Percentiles rank a stretch among this genome's conserved stretches.
Evolutionary conservation across 805 yeast species (phyloP).

Genomic region (Metschnikowia continentalis): DNA sequence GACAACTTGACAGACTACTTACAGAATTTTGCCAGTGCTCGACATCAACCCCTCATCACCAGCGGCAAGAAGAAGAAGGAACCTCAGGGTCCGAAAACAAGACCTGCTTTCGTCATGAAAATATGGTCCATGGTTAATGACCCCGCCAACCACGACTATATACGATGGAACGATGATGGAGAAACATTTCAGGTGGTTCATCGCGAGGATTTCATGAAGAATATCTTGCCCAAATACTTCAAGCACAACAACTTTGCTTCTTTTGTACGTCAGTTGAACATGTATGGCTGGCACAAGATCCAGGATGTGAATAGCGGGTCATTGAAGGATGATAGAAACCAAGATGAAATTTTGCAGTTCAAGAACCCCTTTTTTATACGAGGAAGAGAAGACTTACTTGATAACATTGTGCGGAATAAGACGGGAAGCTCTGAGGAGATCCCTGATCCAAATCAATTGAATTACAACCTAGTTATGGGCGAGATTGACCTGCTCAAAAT

Average conservation of each 20-base stretch:
- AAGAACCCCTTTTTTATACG: slow-evolving; percentile 73
- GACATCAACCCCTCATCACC: slow-evolving; percentile 10
- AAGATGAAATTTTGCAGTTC: slow-evolving; percentile 87
- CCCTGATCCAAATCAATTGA: slow-evolving; percentile 30
- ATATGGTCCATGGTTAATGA: slow-evolving; percentile 96
- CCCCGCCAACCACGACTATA: slow-evolving; percentile 58
- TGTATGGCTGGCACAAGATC: slow-evolving; percentile 99
- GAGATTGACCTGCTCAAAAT: slow-evolving; percentile 74
- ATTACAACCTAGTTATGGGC: slow-evolving; percentile 49
- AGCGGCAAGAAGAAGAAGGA: slow-evolving; percentile 29
- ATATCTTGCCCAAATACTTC: slow-evolving; percentile 84
- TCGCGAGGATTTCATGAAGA: slow-evolving; percentile 79
- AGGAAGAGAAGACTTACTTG: slow-evolving; percentile 80
- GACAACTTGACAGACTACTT: slow-evolving; percentile 12
- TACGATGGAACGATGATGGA: slow-evolving; percentile 85
- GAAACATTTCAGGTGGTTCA: slow-evolving; percentile 78
- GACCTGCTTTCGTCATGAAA: slow-evolving; percentile 91
- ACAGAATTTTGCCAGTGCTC: slow-evolving; percentile 4
- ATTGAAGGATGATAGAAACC: slow-evolving; percentile 40
- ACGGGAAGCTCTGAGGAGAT: slow-evolving; percentile 25
- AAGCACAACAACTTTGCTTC: slow-evolving; percentile 94
- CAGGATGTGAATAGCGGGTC: slow-evolving; percentile 86
- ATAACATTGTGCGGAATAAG: slow-evolving; percentile 77
- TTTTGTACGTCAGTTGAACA: slow-evolving; percentile 91
- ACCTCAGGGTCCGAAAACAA: slow-evolving; percentile 41